A percentile compares a stretch with the other conserved stretches of the same genome.
These are phyloP conservation scores for Pelagophyceae sp. DNA, from an alignment of 352 stramenopile species.

Conservation along the genomic window DNA sequence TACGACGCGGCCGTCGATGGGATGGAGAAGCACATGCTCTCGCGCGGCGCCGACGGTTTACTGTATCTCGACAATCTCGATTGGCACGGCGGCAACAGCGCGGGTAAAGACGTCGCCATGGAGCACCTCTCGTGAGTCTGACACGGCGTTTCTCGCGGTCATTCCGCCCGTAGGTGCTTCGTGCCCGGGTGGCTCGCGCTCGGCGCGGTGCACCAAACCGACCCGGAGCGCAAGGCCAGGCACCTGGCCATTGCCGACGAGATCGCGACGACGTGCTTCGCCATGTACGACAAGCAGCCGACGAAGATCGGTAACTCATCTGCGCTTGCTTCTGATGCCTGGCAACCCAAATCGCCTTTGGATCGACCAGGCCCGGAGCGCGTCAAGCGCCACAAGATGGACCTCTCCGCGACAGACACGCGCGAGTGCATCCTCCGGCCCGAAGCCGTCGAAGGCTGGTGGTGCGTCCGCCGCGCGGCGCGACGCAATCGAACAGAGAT, in stretches of 20 bases:
- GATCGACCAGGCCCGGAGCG: slow-evolving; percentile 71
- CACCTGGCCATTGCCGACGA: slow-evolving; percentile 61
- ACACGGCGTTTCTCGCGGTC: no score
- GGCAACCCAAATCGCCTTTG: no score
- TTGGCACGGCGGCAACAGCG: slow-evolving; percentile 26
- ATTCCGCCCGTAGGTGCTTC: no score
- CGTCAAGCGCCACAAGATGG: slow-evolving; percentile 36
- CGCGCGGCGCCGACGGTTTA: slow-evolving; percentile 25
- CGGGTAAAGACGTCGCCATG: slow-evolving; percentile 44
- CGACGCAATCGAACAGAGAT: no score
- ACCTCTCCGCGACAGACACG: slow-evolving; percentile 34
- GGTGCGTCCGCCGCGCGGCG: no score
- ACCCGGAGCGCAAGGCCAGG: slow-evolving; percentile 46
- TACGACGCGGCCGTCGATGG: slow-evolving; percentile 66
- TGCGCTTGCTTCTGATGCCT: no score
- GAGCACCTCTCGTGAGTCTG: slow-evolving; percentile 67
- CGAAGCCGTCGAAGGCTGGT: slow-evolving; percentile 65
- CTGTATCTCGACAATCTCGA: slow-evolving; percentile 28
- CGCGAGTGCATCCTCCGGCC: slow-evolving; percentile 62
- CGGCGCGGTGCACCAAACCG: slow-evolving; percentile 35
- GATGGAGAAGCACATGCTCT: slow-evolving; percentile 55
- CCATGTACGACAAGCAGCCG: slow-evolving; percentile 63
- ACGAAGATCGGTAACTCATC: no score
- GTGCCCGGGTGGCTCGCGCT: slow-evolving; percentile 63
- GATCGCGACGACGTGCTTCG: slow-evolving; percentile 68